Percentiles rank a stretch among this genome's conserved stretches.
These are phyloP conservation scores for Perkinsus marinus DNA, from an alignment of 169 alveolate species.

Conservation along the genomic window DNA sequence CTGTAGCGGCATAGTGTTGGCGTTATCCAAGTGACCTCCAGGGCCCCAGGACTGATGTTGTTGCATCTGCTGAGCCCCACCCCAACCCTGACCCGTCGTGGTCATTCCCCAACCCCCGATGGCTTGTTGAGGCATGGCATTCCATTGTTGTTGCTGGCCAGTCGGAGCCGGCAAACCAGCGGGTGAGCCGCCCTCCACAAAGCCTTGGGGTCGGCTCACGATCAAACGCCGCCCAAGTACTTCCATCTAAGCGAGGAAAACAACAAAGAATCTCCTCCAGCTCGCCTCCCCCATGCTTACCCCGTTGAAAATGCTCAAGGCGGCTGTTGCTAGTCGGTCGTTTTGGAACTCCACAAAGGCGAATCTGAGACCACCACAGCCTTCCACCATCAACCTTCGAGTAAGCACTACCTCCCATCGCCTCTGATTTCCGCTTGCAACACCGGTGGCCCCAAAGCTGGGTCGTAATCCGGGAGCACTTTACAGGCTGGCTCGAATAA, in stretches of 20 bases:
- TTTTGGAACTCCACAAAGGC: background rate
- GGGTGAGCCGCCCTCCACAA: background rate
- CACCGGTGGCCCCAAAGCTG: background rate
- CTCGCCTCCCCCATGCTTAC: background rate
- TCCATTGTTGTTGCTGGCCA: background rate
- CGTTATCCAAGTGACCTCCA: background rate
- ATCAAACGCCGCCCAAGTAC: background rate
- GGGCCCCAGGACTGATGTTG: background rate
- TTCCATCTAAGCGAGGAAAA: background rate
- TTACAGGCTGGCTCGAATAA: background rate
- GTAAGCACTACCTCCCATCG: background rate
- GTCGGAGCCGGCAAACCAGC: background rate
- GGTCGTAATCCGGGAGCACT: background rate
- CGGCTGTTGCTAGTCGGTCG: background rate
- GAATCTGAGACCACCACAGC: no score
- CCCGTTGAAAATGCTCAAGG: background rate
- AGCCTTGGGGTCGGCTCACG: background rate
- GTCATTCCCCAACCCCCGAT: background rate
- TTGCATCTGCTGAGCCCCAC: background rate
- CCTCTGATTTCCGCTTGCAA: background rate
- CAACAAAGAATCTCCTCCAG: background rate
- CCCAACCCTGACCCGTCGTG: background rate
- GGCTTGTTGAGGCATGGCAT: background rate
- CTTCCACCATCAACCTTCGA: background rate
- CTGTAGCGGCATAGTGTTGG: background rate